phyloP scores from a whole-genome alignment of 129 eudicot species.

The Chrysanthemum lavandulifolium region DNA sequence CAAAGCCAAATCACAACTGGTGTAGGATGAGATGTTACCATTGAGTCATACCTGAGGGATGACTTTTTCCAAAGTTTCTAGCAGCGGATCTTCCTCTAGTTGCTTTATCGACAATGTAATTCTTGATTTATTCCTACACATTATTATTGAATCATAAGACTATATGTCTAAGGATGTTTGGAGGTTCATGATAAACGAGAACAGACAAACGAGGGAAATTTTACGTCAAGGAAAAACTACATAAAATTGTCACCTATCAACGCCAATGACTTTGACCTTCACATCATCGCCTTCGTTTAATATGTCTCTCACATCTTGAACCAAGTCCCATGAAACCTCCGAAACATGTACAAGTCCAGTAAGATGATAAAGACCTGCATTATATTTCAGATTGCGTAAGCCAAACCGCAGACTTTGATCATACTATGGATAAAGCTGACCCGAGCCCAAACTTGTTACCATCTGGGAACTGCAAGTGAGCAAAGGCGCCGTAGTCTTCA shows the following conservation, averaged over 20 bases:
- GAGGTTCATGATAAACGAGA: no score
- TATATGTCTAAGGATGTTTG: neutral
- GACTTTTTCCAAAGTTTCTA: constrained; percentile 91
- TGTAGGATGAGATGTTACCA: neutral
- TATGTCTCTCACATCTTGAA: constrained; percentile 76
- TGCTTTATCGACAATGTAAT: constrained; percentile 85
- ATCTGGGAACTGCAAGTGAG: constrained; percentile 77
- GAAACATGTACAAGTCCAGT: constrained; percentile 93
- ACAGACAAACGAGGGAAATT: no score
- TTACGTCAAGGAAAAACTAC: neutral
- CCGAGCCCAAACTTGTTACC: constrained; percentile 38
- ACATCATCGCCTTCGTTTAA: constrained; percentile 78
- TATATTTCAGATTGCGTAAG: constrained; percentile 5
- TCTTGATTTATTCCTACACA: constrained; percentile 66
- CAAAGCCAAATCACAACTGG: neutral
- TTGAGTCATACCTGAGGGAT: constrained; percentile 65
- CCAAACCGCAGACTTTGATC: neutral
- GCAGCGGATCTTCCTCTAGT: constrained; percentile 89
- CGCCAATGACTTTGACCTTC: constrained; percentile 62
- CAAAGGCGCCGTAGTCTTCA: constrained; percentile 90
- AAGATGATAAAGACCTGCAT: constrained; percentile 74
- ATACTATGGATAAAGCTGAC: neutral
- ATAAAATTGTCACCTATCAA: constrained; percentile 58
- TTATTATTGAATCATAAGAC: constrained; percentile 5
- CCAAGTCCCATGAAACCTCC: constrained; percentile 97